These are phyloP conservation scores for Kodamaea fukazawae DNA, from an alignment of 805 yeast genomes.

Conservation along the genomic window DNA sequence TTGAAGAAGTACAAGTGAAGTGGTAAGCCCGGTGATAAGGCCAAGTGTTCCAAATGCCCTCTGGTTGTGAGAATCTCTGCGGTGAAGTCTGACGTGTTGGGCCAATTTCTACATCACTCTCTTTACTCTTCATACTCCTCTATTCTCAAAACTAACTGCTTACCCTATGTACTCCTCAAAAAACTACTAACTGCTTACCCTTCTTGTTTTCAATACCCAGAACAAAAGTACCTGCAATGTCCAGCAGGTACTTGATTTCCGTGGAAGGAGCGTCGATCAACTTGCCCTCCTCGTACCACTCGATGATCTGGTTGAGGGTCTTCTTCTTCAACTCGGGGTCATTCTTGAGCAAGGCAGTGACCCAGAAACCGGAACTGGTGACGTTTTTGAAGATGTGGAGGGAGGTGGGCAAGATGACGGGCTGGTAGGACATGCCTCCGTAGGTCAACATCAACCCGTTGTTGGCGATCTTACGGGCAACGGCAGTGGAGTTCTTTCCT, in stretches of 20 bases:
- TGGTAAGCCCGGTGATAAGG: too few relatives aligned
- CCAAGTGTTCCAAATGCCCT: too few relatives aligned
- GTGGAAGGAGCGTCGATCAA: constrained; percentile 37
- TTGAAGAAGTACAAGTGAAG: too few relatives aligned
- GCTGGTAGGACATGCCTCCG: constrained; percentile 97
- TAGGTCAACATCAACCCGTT: constrained; percentile 84
- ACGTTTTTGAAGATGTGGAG: constrained; percentile 86
- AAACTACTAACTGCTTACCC: constrained; percentile 40
- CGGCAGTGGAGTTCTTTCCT: constrained; percentile 76
- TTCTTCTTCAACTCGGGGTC: constrained; percentile 34
- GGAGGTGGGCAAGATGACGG: constrained; percentile 87
- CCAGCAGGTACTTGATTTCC: constrained; percentile 22
- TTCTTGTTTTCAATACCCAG: constrained; percentile 30
- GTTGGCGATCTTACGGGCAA: constrained; percentile 75
- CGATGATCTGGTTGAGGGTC: constrained; percentile 36
- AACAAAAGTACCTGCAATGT: constrained; percentile 21
- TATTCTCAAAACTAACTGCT: too few relatives aligned
- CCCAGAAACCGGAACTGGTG: constrained; percentile 90
- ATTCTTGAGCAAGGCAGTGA: constrained; percentile 51
- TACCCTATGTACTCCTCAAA: constrained; percentile 1
- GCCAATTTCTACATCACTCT: too few relatives aligned
- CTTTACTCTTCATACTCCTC: too few relatives aligned
- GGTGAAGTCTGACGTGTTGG: too few relatives aligned
- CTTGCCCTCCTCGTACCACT: constrained; percentile 42
- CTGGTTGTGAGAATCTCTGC: too few relatives aligned